Base-by-base conservation (phyloP, 2,329 filamentous ascomycete species). In the Pezicula rhizophila region DNA sequence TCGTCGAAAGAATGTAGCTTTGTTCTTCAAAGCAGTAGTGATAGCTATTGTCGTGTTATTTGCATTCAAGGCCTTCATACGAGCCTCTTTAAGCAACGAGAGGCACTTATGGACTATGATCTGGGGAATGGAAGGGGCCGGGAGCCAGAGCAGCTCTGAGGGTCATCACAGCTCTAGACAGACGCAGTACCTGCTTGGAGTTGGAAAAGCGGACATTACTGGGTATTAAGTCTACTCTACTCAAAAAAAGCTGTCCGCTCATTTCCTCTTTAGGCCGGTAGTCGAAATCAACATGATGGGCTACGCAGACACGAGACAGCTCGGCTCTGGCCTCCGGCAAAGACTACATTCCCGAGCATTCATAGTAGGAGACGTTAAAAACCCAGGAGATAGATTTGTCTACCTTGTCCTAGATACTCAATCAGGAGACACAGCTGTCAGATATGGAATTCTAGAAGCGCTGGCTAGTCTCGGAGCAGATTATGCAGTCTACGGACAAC, bases 271-370 rank as follows among this genome's bases (percentile, higher is more conserved):
- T 53, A 81, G 87, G 2, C 89, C 90, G 0, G 89, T 95, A 11
- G 90, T 95, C 18, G 89, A 96, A 66, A 79, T 96, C 62, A 90
- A 89, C 60, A 78, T 96, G 64, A 93, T 92, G 76, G 91, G 91
- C 52, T 96, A 96, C 71, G 92, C 92, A 28, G 87, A 91, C 66
- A 73, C 84, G n/a, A 79, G 79, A 38, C 92, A 97, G 70, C 71
- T 85, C 26, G 92, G 92, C 41, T 84, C 83, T 2, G 92, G 92
- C 18, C 73, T 97, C 45, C 84, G 91, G 43, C 92, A 97, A 70
- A 81, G 92, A 43, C 75, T 96, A 14, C 92, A 93, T 68, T 90
- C 89, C 35, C 83, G 92, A 45, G 86, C 92, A 28, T 97, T 97
- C 68, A 90, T 96, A 60, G 72, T 96, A 41, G 90, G 82, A 44